Conservation (phyloP, 1,284 basidiomycete genomes). For the Cutaneotrichosporon sp. region DNA sequence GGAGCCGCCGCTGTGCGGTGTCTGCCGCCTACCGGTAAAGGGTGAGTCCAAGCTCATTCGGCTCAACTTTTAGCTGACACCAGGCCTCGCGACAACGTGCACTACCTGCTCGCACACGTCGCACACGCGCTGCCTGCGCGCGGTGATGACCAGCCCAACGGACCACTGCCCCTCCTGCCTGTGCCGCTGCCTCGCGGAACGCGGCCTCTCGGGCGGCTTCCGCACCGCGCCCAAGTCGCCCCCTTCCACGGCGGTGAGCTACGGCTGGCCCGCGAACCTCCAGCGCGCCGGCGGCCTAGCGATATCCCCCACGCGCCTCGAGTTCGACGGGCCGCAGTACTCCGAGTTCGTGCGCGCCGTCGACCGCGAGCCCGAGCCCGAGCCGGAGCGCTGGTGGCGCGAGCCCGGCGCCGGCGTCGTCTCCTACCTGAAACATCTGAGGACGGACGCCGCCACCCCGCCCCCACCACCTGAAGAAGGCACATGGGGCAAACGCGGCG, state of each 20-base stretch:
- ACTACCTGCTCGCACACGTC: conserved; percentile 66
- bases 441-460: background rate
- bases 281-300: background rate
- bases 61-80: background rate
- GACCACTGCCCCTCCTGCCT: conserved; percentile 43
- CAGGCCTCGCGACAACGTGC: conserved; percentile 71
- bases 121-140: conserved; percentile 62
- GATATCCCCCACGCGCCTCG: conserved; percentile 8
- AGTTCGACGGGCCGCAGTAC: conserved; percentile 10
- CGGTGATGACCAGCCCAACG: conserved; percentile 6
- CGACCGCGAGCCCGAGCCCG: background rate
- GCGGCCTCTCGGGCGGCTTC: conserved; percentile 27
- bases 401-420: background rate
- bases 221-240: conserved; percentile 11
- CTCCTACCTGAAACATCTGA: background rate
- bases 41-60: too few species aligned
- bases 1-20: conserved; percentile 17
- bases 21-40: conserved; percentile 73
- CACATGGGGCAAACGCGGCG: background rate
- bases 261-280: background rate
- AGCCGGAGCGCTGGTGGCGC: background rate
- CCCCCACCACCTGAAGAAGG: background rate
- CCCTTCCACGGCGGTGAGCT: background rate
- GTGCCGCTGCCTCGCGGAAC: conserved; percentile 34
- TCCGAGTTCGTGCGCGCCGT: background rate